Base-by-base conservation (phyloP, 768 basidiomycete genomes). In the Thelephora aurantiotincta region DNA sequence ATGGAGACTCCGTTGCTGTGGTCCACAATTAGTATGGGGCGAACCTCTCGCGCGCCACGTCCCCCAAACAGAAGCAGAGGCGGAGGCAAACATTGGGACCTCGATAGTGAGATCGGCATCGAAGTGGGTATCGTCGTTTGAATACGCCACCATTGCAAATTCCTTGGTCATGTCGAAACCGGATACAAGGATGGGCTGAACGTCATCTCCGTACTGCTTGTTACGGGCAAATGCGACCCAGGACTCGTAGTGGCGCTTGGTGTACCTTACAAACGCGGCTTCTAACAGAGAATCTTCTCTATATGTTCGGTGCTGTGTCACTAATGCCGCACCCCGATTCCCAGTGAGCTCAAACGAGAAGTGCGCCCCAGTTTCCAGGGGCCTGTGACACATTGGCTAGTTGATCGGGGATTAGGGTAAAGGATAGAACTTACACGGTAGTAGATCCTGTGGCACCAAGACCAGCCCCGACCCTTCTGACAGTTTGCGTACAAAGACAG, bases 61-160 rank as follows among this genome's bases (percentile, higher is more conserved):
- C 6, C 50, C 50, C 50, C 50, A 9, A 30, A 30, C 47, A 6
- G 33, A 38, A 11, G 46, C 35, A 9, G 46, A 41, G 2, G 41
- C 22, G 3, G 38, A 43, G 6, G 41, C 50, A 20, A 42, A n/a
- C 18, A 22, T 16, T 13, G 6, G 12, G 11, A 20, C 41, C 2
- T 19, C 22, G 19, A 16, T 43, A 11, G 47, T 22, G 45, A 47
- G 48, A 2, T 19, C n/a, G 3, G 48, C n/a, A 12, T 14, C 33
- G 11, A 12, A 43, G 37, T 2, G n/a, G 12, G 18, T 26, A 6
- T n/a, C 11, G 33, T 35, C 44, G 18, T 48, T 11, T 9, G 48
- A 12, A 35, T 44, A 52, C 12, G 37, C 48, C 6, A 47, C 18
- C 51, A 52, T 52, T 3, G 51, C 30, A 30, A 50, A 52, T 6